Percentiles rank a stretch among this genome's conserved stretches.
phyloP scores from a whole-genome alignment of 2,329 filamentous ascomycete species.

The Nectriaceae sp. region DNA sequence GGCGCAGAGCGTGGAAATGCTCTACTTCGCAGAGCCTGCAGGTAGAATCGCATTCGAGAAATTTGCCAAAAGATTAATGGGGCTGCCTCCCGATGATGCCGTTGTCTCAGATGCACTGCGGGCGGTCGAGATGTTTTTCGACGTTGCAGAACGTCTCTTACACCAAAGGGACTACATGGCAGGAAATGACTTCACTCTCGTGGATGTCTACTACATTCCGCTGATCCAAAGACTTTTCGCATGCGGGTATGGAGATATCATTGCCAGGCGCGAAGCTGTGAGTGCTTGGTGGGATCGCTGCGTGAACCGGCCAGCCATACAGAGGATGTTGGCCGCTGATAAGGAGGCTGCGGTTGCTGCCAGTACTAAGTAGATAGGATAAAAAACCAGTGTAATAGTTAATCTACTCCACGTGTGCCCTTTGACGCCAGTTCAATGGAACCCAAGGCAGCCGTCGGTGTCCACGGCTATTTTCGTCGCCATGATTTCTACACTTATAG shows the following conservation, averaged over 20 bases:
- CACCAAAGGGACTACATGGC: conserved; percentile 46
- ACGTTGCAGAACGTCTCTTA: conserved; percentile 42
- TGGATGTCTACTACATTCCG: conserved; percentile 51
- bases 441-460: too few relatives aligned
- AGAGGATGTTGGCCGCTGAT: conserved; percentile 37
- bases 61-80: conserved; percentile 46
- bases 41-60: conserved; percentile 47
- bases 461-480: too few relatives aligned
- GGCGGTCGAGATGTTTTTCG: conserved; percentile 44
- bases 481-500: too few relatives aligned
- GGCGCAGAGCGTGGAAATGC: conserved; percentile 41
- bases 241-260: conserved; percentile 39
- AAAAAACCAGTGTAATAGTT: not conserved
- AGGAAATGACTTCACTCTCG: conserved; percentile 43
- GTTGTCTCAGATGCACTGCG: conserved; percentile 39
- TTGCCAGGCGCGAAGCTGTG: conserved; percentile 38
- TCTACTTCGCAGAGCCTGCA: conserved; percentile 46
- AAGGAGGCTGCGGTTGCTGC: conserved; percentile 28
- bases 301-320: conserved; percentile 38
- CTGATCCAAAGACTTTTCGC: conserved; percentile 44
- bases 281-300: conserved; percentile 44
- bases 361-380: not conserved
- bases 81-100: conserved; percentile 42
- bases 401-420: too few relatives aligned
- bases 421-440: too few relatives aligned